Evolutionary conservation across 495 filamentous ascomycete genomes (phyloP).

Genomic region (Aspergillus leporis): DNA sequence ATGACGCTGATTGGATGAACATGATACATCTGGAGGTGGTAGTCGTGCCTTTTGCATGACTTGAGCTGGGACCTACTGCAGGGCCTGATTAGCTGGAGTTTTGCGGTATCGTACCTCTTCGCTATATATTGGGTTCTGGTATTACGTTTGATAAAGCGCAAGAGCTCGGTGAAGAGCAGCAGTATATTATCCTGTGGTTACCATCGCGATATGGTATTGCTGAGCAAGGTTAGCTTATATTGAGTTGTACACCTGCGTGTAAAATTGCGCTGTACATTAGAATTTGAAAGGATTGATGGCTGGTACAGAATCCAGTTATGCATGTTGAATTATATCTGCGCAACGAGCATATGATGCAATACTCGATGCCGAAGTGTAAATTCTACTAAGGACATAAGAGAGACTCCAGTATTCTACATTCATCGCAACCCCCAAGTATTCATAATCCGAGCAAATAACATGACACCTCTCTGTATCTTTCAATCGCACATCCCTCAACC

Average conservation of each 20-base stretch:
- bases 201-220: background rate
- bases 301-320: background rate
- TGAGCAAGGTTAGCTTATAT: background rate
- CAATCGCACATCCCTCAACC: background rate
- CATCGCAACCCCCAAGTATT: background rate
- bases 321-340: constrained; percentile 14
- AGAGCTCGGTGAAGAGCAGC: background rate
- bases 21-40: background rate
- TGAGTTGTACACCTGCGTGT: background rate
- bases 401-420: constrained; percentile 5
- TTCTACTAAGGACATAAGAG: background rate
- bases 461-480: background rate
- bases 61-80: background rate
- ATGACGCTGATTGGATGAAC: background rate
- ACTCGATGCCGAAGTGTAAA: constrained; percentile 9
- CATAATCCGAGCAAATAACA: background rate
- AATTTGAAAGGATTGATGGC: background rate
- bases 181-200: background rate
- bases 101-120: background rate
- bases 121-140: background rate
- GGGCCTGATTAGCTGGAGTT: background rate
- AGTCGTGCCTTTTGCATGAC: background rate
- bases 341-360: constrained; percentile 9
- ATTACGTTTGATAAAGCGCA: background rate
- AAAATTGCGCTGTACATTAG: background rate